Conservation (phyloP, 164 flowering plant genomes). For the Paratinospora sagittata region DNA sequence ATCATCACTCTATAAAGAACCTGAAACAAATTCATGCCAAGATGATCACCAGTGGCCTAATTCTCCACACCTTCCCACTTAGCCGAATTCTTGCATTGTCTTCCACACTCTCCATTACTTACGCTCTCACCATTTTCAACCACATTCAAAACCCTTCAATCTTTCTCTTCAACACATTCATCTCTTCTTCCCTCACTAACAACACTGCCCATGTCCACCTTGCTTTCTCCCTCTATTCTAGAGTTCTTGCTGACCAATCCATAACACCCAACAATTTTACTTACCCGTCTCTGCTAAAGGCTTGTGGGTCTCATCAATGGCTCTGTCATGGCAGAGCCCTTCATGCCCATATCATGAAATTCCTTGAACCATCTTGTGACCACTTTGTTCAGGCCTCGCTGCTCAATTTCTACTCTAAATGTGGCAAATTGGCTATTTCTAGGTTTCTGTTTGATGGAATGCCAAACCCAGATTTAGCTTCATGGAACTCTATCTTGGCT, state of each 20-base stretch:
- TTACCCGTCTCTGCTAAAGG: constrained; percentile 60
- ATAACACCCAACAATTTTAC: constrained; percentile 45
- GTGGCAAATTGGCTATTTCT: constrained; percentile 35
- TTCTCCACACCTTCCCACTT: constrained; percentile 49
- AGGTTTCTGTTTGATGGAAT: constrained; percentile 45
- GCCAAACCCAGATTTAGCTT: constrained; percentile 40
- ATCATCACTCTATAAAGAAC: constrained; percentile 18
- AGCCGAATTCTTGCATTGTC: constrained; percentile 38
- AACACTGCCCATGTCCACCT: constrained; percentile 19
- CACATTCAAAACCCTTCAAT: constrained; percentile 39
- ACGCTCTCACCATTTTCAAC: constrained; percentile 40
- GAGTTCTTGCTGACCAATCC: constrained; percentile 18
- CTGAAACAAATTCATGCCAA: constrained; percentile 39
- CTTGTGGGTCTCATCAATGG: constrained; percentile 39
- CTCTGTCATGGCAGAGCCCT: constrained; percentile 35
- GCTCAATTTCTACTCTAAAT: constrained; percentile 40
- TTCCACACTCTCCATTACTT: constrained; percentile 28
- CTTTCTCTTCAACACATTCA: constrained; percentile 55
- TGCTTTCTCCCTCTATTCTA: constrained; percentile 43
- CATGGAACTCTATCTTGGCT: constrained; percentile 51
- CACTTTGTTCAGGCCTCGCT: constrained; percentile 46
- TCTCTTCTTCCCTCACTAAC: constrained; percentile 33
- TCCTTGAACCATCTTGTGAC: constrained; percentile 36
- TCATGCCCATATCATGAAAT: constrained; percentile 53
- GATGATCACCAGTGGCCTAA: constrained; percentile 43